These are phyloP conservation scores for Cantharellus cinnabarinus DNA, from an alignment of 768 basidiomycete species.

Conservation along the genomic window DNA sequence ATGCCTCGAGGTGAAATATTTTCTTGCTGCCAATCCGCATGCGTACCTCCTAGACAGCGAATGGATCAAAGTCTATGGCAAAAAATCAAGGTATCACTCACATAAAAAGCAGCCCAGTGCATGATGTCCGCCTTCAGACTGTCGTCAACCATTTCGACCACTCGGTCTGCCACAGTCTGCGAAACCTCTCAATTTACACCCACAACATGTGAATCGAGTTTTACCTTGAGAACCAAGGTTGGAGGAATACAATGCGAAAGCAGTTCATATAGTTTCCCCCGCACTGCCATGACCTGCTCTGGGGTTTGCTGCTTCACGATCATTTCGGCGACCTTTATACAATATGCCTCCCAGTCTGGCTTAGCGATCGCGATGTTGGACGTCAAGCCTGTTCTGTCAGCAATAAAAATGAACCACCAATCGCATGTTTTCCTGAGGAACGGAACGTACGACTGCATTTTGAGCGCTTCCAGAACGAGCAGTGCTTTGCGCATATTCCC, in stretches of 20 bases:
- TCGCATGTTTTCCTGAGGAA: not conserved
- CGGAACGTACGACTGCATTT: slow-evolving; percentile 74
- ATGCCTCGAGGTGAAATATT: slow-evolving; percentile 94
- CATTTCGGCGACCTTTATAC: slow-evolving; percentile 73
- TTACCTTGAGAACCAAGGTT: slow-evolving; percentile 72
- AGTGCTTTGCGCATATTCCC: slow-evolving; percentile 93
- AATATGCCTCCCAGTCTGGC: slow-evolving; percentile 99
- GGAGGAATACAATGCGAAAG: slow-evolving; percentile 95
- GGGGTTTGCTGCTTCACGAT: slow-evolving; percentile 83
- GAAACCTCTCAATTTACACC: not conserved
- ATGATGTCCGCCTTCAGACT: slow-evolving; percentile 78
- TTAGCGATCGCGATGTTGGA: slow-evolving; percentile 71
- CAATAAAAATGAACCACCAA: not conserved
- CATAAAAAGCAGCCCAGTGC: slow-evolving; percentile 96
- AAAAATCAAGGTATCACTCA: slow-evolving; percentile 21
- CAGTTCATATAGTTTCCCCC: slow-evolving; percentile 84
- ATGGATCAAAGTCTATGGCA: not conserved
- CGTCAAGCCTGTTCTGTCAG: slow-evolving; percentile 52
- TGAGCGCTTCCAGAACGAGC: slow-evolving; percentile 82
- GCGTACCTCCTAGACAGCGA: slow-evolving; percentile 53
- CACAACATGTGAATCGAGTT: slow-evolving; percentile 8
- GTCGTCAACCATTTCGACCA: slow-evolving; percentile 80
- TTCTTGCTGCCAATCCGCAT: slow-evolving; percentile 86
- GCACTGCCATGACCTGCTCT: slow-evolving; percentile 73
- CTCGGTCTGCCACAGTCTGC: slow-evolving; percentile 76